phyloP scores from a whole-genome alignment of 768 basidiomycete genomes.

The Xerocomus brunneocitrinus region DNA sequence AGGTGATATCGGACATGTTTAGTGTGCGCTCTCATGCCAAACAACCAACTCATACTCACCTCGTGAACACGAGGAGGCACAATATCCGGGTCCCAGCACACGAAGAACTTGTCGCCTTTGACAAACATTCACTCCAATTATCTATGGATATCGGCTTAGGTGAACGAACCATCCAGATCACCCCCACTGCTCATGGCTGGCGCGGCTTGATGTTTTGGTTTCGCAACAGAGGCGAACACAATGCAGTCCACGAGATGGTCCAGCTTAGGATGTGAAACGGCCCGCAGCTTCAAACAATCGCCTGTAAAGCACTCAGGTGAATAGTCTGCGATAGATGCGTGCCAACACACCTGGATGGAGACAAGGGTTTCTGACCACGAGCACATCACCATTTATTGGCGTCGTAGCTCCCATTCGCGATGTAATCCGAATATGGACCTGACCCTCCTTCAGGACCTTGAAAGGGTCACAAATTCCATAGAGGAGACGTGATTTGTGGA shows the following conservation, averaged over 20 bases:
- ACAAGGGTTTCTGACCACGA: conserved; percentile 66
- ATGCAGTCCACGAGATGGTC: conserved; percentile 62
- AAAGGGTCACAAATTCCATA: conserved; percentile 69
- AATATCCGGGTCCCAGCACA: conserved; percentile 65
- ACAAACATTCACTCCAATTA: neutral
- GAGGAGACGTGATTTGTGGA: conserved; percentile 57
- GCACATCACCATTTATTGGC: conserved; percentile 54
- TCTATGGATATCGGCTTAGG: neutral
- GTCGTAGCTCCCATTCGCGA: conserved; percentile 50
- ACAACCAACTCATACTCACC: conserved; percentile 28
- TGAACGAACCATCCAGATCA: conserved; percentile 48
- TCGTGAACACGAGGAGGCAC: conserved; percentile 53
- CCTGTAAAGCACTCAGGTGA: conserved; percentile 30
- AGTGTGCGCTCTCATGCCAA: neutral
- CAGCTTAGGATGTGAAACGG: conserved; percentile 46
- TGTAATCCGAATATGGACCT: conserved; percentile 60
- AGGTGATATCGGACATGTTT: neutral
- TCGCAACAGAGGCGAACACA: conserved; percentile 58
- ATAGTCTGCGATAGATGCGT: neutral
- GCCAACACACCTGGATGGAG: conserved; percentile 52
- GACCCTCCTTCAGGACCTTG: conserved; percentile 55
- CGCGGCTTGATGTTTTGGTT: conserved; percentile 54
- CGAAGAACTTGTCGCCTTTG: conserved; percentile 60
- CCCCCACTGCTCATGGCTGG: conserved; percentile 71
- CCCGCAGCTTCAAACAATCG: conserved; percentile 61